phyloP scores from a whole-genome alignment of 2,329 filamentous ascomycete genomes.

The Phaeosphaeriaceae sp. region DNA sequence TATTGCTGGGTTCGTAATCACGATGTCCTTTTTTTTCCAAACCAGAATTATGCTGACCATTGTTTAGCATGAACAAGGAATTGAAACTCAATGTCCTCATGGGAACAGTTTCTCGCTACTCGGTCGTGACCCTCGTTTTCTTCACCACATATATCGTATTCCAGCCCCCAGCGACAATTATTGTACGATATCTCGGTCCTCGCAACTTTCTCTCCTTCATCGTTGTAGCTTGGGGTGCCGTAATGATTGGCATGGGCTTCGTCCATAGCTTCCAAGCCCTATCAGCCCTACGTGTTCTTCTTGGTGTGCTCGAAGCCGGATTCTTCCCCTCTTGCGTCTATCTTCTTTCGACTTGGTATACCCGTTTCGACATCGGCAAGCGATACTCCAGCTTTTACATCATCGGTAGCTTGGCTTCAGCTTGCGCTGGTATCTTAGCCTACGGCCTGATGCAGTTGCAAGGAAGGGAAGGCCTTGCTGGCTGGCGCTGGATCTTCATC shows the following conservation, averaged over 20 bases:
- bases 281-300: conserved; percentile 46
- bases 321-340: conserved; percentile 54
- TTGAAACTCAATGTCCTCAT: conserved; percentile 37
- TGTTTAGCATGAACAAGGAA: conserved; percentile 48
- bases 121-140: conserved; percentile 65
- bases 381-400: conserved; percentile 74
- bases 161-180: conserved; percentile 50
- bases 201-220: conserved; percentile 45
- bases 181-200: conserved; percentile 51
- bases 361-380: conserved; percentile 70
- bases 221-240: conserved; percentile 49
- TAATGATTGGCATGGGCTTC: conserved; percentile 55
- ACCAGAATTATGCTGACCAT: conserved; percentile 26
- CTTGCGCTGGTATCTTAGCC: conserved; percentile 71
- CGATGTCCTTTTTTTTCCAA: too few species aligned
- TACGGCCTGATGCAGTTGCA: conserved; percentile 72
- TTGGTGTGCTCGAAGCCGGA: conserved; percentile 51
- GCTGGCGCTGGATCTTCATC: conserved; percentile 54
- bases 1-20: conserved; percentile 65
- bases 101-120: conserved; percentile 46
- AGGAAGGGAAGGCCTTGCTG: conserved; percentile 56
- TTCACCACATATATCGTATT: conserved; percentile 53
- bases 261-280: conserved; percentile 44
- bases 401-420: conserved; percentile 69
- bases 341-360: conserved; percentile 53